Base-by-base conservation (phyloP, 2,329 filamentous ascomycete genomes). In the Alternaria panax region DNA sequence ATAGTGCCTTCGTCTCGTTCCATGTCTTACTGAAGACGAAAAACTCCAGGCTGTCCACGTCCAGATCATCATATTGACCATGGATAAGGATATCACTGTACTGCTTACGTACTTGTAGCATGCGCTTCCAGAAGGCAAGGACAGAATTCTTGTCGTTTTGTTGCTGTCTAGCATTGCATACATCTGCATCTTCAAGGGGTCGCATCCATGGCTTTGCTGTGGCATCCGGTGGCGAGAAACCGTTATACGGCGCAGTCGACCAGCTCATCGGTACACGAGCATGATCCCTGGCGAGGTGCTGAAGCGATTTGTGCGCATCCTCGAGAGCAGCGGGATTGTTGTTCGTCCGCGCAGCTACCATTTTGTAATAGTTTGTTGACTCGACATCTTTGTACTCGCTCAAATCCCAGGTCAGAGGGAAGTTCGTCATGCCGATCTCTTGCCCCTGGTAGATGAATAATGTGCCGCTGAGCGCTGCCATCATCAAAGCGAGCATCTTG, bases 221-320 rank as follows among this genome's bases (percentile, higher is more conserved):
- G 0, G 78, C 41, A 77, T 80, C 79, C 1, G 80, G 80, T 0
- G 79, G 79, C 1, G 79, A 54, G 79, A 91, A 91, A 2, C 89
- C 89, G 0, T 86, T 87, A 63, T 88, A 82, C 1, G 80, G 73
- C 0, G 78, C 78, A 0, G 74, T 80, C 55, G 82, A 82, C 89
- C 89, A 92, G 63, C 89, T 87, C 79, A 92, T 86, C 0, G 89
- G 89, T 4, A 87, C 84, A n/a, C 89, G 82, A 8, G 87, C 84
- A 69, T 92, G 86, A 71, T 92, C 89, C 30, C 88, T 81, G 6
- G 84, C 88, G 28, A 90, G 83, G 59, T 84, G 80, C 63, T 87
- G 84, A 51, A 91, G 78, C 38, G 85, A 80, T 8, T 79, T 74
- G 66, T 84, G 81, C 0, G 83, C 84, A 36, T 82, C 78, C 12